Evolutionary conservation across 139 green algal species (phyloP), one percentile per base, ranked within the genome.

Genomic region (Chlorella sp.): DNA sequence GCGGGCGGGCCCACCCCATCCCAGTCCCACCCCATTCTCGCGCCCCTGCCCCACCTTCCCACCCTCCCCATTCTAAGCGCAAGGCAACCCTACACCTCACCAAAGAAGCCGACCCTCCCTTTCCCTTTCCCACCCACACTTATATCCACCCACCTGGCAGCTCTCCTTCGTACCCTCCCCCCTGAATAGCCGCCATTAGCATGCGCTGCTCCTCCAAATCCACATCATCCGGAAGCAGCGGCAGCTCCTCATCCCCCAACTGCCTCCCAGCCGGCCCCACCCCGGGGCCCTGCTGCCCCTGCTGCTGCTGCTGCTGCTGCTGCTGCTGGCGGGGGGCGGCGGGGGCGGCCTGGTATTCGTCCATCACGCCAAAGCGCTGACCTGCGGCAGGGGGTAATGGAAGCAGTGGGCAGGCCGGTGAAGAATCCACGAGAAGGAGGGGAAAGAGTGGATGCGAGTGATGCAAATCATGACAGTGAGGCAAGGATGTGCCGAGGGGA

Each of bases 171-270:
- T 93, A 93, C 24, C 53, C 83, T 39, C 85, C 81, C 4, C 91
- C 91, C 76, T 90, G 89, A 15, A 92, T 53, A 0, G 91, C 91
- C 69, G 91, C 91, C 73, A 93, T 73, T 22, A 93, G 88, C 91
- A 93, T 93, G 36, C 78, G 83, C 88, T 93, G 91, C 86, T 93
- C 91, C 88, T 93, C 87, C 40, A 93, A 12, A 37, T 93, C 78
- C 11, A 93, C 91, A 85, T 93, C 90, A 19, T 87, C 78, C 3
- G 87, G 83, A 73, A 87, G 91, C 34, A 34, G 61, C 18, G 68
- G 28, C 28, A 76, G 14, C 61, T 89, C 60, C 12, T 76, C 77
- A 18, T 61, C 89, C 7, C 24, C 71, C 7, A 18, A 2, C 34
- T 78, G 21, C 34, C 73, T 2, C 18, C 26, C 21, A 39, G 78